Percentiles rank a stretch among this genome's conserved stretches.
phyloP scores from a whole-genome alignment of 2,329 filamentous ascomycete species.

The Akanthomyces uredinophilus region DNA sequence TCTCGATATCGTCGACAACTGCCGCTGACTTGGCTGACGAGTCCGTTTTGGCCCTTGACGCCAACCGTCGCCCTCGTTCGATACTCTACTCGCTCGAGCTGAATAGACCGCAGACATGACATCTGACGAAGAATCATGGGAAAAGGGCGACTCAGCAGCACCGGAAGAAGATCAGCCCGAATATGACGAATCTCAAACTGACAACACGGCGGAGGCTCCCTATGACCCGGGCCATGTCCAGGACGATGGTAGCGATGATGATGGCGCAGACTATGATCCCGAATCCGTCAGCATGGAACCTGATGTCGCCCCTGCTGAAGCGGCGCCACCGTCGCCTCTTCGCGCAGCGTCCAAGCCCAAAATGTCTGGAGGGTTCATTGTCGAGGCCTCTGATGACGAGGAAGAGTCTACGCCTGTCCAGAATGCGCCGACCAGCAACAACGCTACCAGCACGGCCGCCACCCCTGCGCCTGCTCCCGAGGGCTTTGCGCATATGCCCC shows the following conservation, averaged over 20 bases:
- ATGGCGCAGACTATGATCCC: slow-evolving; percentile 54
- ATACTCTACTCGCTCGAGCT: neutral
- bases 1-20: neutral
- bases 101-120: slow-evolving; percentile 26
- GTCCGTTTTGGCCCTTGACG: too few relatives aligned
- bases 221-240: slow-evolving; percentile 45
- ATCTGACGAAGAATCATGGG: slow-evolving; percentile 43
- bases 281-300: slow-evolving; percentile 45
- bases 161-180: slow-evolving; percentile 52
- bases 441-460: slow-evolving; percentile 5
- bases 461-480: slow-evolving; percentile 19
- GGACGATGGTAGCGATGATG: slow-evolving; percentile 46
- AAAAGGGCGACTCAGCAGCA: slow-evolving; percentile 48
- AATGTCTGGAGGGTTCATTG: slow-evolving; percentile 54
- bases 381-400: slow-evolving; percentile 52
- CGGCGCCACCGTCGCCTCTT: neutral
- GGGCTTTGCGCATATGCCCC: slow-evolving; percentile 29
- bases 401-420: slow-evolving; percentile 10
- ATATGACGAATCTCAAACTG: slow-evolving; percentile 51
- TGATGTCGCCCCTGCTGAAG: slow-evolving; percentile 19
- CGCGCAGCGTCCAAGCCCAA: slow-evolving; percentile 45
- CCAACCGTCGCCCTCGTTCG: neutral
- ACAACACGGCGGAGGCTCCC: slow-evolving; percentile 43
- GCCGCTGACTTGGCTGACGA: neutral
- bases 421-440: slow-evolving; percentile 15